Evolutionary conservation across 1,284 basidiomycete species (phyloP).

Genomic region (Cutaneotrichosporon arboriforme): DNA sequence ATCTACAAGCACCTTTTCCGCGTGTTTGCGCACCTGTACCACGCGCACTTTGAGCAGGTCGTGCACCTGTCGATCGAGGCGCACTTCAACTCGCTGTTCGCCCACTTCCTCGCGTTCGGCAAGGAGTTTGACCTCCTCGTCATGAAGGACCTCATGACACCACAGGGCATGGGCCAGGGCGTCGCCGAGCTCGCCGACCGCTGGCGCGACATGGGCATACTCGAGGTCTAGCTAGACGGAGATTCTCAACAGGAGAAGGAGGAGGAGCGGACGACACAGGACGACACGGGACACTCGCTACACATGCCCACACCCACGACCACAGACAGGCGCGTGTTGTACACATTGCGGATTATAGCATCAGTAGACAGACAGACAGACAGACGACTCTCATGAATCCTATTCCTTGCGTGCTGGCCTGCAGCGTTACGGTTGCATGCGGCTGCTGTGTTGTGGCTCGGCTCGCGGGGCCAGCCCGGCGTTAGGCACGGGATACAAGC

Average conservation of each 20-base stretch:
- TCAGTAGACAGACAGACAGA: too few species aligned
- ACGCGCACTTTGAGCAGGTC: slow-evolving; percentile 84
- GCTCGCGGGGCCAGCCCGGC: too few species aligned
- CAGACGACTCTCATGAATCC: too few species aligned
- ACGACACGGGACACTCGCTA: not conserved
- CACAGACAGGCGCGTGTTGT: too few species aligned
- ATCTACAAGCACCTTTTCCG: slow-evolving; percentile 94
- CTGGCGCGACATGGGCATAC: slow-evolving; percentile 76
- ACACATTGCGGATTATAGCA: too few species aligned
- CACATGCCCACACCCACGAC: too few species aligned
- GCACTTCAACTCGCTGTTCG: slow-evolving; percentile 97
- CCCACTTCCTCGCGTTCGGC: slow-evolving; percentile 88
- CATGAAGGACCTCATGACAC: slow-evolving; percentile 61
- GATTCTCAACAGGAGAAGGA: not conserved
- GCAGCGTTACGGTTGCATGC: too few species aligned
- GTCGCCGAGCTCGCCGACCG: slow-evolving; percentile 82
- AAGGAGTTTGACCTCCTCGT: slow-evolving; percentile 80
- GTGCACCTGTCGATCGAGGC: slow-evolving; percentile 92
- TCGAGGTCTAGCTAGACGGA: slow-evolving; percentile 50
- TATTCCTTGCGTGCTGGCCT: too few species aligned
- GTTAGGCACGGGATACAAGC: too few species aligned
- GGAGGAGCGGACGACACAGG: not conserved
- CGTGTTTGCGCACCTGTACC: slow-evolving; percentile 96
- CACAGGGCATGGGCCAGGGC: slow-evolving; percentile 48
- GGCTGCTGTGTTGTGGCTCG: too few species aligned